A percentile compares a stretch with the other conserved stretches of the same genome.
These are phyloP conservation scores for Podospora conica DNA, from an alignment of 495 filamentous ascomycete genomes.

Conservation along the genomic window DNA sequence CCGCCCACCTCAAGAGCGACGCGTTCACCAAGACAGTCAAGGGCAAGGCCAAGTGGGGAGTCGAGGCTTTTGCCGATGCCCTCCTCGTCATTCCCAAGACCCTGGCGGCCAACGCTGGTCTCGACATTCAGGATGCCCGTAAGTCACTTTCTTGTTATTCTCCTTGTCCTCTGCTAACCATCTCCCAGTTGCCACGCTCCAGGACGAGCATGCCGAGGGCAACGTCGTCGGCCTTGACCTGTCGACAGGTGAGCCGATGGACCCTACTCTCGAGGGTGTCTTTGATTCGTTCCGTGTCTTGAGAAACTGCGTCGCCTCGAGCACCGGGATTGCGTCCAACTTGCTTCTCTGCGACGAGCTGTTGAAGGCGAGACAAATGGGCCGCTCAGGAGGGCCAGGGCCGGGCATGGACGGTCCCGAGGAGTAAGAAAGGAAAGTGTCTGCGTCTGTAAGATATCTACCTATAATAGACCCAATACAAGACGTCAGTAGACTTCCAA, in stretches of 20 bases:
- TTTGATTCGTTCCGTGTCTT: constrained; percentile 96
- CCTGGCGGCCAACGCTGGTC: constrained; percentile 89
- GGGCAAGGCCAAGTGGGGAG: constrained; percentile 94
- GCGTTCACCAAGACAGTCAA: constrained; percentile 80
- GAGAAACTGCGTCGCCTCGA: constrained; percentile 86
- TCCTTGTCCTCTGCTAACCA: constrained; percentile 16
- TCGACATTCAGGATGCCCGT: constrained; percentile 92
- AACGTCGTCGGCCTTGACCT: constrained; percentile 84
- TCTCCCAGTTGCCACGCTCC: constrained; percentile 64
- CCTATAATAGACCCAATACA: constrained; percentile 17
- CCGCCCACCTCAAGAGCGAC: constrained; percentile 79
- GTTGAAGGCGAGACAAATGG: constrained; percentile 96
- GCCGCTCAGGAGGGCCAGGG: constrained; percentile 43
- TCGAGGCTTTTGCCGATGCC: constrained; percentile 89
- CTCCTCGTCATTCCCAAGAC: constrained; percentile 94
- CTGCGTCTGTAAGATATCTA: constrained; percentile 28
- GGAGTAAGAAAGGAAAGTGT: constrained; percentile 32
- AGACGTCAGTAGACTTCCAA: not conserved
- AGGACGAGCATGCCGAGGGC: constrained; percentile 79
- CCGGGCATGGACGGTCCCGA: constrained; percentile 49
- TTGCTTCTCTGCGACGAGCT: constrained; percentile 94
- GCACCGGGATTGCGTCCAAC: constrained; percentile 91
- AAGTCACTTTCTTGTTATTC: constrained; percentile 32
- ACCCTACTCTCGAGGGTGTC: constrained; percentile 86
- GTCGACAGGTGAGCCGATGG: constrained; percentile 84